Conservation (phyloP, 139 green algal genomes). For the Coelastrella sp. region DNA sequence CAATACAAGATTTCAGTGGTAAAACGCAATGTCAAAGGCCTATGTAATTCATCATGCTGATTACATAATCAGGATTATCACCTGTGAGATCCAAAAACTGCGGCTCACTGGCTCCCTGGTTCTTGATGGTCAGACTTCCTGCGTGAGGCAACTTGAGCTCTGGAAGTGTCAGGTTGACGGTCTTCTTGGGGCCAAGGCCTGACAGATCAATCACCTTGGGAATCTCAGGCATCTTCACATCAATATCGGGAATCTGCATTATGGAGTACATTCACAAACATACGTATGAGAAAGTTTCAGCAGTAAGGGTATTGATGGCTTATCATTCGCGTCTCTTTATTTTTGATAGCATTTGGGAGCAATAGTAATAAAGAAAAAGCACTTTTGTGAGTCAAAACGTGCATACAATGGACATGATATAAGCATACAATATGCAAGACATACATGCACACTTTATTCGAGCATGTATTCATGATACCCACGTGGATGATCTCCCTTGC, state of each 20-base stretch:
- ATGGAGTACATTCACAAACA: neutral
- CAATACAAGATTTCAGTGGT: no score
- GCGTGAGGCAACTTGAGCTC: constrained; percentile 17
- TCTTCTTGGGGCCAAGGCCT: constrained; percentile 22
- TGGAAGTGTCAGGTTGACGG: constrained; percentile 21
- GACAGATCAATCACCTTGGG: constrained; percentile 34
- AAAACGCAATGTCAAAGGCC: no score
- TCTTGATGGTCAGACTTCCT: constrained; percentile 17
- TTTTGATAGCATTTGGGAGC: no score
- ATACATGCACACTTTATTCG: no score
- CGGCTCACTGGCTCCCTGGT: neutral
- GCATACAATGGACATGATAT: no score
- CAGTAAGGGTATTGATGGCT: neutral
- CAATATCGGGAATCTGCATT: constrained; percentile 13
- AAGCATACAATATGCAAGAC: no score
- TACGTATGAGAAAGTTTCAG: neutral
- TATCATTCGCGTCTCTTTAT: no score
- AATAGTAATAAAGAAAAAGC: no score
- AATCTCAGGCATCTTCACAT: constrained; percentile 6
- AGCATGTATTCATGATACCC: neutral
- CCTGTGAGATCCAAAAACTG: constrained; percentile 31
- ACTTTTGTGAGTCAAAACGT: no score
- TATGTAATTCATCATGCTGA: no score
- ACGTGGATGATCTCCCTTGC: neutral
- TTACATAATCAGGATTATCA: no score